These are phyloP conservation scores for Aegilops speltoides DNA, from an alignment of 176 grass and related monocot genomes.

Conservation along the genomic window DNA sequence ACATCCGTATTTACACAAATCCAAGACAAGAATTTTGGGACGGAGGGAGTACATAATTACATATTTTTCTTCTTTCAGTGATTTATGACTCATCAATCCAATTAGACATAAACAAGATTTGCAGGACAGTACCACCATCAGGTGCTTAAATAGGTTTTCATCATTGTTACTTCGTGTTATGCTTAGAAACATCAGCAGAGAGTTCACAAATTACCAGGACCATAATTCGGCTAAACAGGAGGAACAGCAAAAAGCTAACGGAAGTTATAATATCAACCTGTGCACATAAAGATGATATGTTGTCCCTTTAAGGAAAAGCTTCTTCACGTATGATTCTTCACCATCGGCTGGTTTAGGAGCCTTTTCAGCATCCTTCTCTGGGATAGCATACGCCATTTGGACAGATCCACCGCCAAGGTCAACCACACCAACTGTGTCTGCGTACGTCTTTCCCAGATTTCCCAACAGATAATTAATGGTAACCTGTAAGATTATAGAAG, in stretches of 20 bases:
- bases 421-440: constrained; percentile 89
- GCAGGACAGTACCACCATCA: not conserved
- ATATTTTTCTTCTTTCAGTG: not conserved
- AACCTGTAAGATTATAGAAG: constrained; percentile 38
- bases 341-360: constrained; percentile 67
- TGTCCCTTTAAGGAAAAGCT: constrained; percentile 85
- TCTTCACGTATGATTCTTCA: constrained; percentile 84
- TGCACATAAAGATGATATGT: constrained; percentile 95
- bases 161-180: not conserved
- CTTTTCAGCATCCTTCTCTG: constrained; percentile 73
- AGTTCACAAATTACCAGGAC: not conserved
- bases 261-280: constrained; percentile 48
- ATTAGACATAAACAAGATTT: not conserved
- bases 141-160: not conserved
- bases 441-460: constrained; percentile 75
- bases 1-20: too few species aligned
- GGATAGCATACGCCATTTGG: constrained; percentile 98
- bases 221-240: not conserved
- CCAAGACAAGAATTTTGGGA: too few species aligned
- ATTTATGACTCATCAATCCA: not conserved
- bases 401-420: constrained; percentile 96
- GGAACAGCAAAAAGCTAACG: not conserved
- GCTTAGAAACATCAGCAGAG: not conserved
- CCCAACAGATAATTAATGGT: constrained; percentile 87
- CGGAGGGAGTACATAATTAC: not conserved